phyloP scores from a whole-genome alignment of 2,329 filamentous ascomycete genomes.

The Aspergillus unguis region DNA sequence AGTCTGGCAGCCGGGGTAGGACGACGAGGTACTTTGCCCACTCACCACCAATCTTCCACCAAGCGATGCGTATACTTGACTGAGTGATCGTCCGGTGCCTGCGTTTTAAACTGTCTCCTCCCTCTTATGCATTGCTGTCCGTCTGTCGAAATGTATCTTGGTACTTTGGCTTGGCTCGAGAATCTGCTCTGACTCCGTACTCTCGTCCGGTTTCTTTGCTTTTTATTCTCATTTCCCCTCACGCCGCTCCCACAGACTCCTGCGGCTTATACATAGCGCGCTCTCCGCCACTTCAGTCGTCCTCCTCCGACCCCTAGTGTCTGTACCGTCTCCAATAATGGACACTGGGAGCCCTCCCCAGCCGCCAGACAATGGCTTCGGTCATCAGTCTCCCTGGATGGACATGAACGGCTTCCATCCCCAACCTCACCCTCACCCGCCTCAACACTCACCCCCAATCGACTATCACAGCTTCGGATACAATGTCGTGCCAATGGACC shows the following conservation, averaged over 20 bases:
- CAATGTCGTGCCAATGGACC: conserved; percentile 59
- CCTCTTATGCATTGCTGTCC: conserved; percentile 43
- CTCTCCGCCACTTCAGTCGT: conserved; percentile 4
- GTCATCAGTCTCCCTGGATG: conserved; percentile 44
- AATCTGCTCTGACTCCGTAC: conserved; percentile 10
- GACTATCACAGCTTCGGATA: conserved; percentile 67
- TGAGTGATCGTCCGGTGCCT: conserved; percentile 17
- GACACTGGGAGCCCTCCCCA: conserved; percentile 43
- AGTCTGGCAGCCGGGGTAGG: conserved; percentile 6
- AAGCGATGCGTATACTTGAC: neutral
- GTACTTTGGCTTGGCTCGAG: conserved; percentile 41
- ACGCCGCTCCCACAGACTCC: conserved; percentile 2
- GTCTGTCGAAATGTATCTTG: neutral
- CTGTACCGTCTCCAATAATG: conserved; percentile 29
- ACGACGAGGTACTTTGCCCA: conserved; percentile 3
- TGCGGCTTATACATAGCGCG: conserved; percentile 6
- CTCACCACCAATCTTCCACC: conserved; percentile 5
- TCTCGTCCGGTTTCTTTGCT: conserved; percentile 11
- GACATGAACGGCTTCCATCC: conserved; percentile 44
- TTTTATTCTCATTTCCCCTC: conserved; percentile 13
- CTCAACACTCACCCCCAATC: conserved; percentile 64
- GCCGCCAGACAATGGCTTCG: conserved; percentile 44
- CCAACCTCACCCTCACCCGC: conserved; percentile 33
- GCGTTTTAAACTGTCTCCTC: conserved; percentile 14
- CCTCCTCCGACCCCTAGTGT: conserved; percentile 26